Conservation (phyloP, 768 basidiomycete genomes). For the Phaeolepiota aurea region DNA sequence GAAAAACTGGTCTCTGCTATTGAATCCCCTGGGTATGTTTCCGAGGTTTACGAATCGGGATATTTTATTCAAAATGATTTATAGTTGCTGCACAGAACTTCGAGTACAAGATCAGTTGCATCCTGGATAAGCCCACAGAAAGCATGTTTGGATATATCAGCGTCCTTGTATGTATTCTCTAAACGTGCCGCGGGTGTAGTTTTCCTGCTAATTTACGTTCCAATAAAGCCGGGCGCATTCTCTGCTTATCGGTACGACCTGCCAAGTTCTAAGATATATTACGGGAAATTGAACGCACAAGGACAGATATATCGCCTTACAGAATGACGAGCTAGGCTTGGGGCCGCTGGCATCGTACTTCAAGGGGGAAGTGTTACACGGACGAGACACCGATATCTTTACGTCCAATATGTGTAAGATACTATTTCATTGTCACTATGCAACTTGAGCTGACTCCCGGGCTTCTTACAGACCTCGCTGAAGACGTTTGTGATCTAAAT, state of each 20-base stretch:
- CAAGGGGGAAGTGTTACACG: slow-evolving; percentile 85
- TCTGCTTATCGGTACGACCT: slow-evolving; percentile 65
- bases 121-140: slow-evolving; percentile 85
- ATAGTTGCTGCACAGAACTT: slow-evolving; percentile 92
- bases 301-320: slow-evolving; percentile 81
- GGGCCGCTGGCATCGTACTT: slow-evolving; percentile 96
- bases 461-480: slow-evolving; percentile 63
- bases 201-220: slow-evolving; percentile 1
- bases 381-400: slow-evolving; percentile 84
- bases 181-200: background rate
- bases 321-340: slow-evolving; percentile 72
- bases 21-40: slow-evolving; percentile 74
- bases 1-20: slow-evolving; percentile 68
- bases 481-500: slow-evolving; percentile 58
- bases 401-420: slow-evolving; percentile 92
- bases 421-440: slow-evolving; percentile 1
- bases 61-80: background rate
- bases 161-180: slow-evolving; percentile 52
- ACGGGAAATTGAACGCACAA: no score
- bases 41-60: background rate
- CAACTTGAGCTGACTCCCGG: slow-evolving; percentile 6
- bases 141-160: slow-evolving; percentile 94
- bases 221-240: slow-evolving; percentile 78
- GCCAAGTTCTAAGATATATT: background rate
- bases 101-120: slow-evolving; percentile 89